Conservation (phyloP, 2,329 filamentous ascomycete genomes). For the Venturia asperata region DNA sequence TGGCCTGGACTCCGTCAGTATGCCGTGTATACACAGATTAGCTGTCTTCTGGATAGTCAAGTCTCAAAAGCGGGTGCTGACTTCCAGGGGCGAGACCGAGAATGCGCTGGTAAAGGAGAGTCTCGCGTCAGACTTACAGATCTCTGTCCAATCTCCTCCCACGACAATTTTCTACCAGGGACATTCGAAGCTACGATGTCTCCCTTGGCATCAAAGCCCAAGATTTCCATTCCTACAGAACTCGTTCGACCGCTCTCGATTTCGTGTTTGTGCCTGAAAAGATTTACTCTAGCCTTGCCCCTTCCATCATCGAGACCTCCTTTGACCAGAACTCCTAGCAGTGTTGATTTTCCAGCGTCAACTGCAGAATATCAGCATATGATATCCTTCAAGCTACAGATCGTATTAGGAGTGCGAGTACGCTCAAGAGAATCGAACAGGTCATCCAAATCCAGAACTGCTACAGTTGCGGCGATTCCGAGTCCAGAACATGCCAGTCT, state of each 20-base stretch:
- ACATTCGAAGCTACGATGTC: slow-evolving; percentile 74
- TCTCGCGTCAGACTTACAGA: slow-evolving; percentile 46
- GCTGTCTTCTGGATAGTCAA: too few relatives aligned
- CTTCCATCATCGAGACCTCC: slow-evolving; percentile 90
- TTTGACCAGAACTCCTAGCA: slow-evolving; percentile 92
- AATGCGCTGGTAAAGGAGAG: too few relatives aligned
- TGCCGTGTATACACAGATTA: not conserved
- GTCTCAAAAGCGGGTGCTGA: too few relatives aligned
- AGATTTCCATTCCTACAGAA: slow-evolving; percentile 97
- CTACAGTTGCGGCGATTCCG: too few relatives aligned
- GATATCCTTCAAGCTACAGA: too few relatives aligned
- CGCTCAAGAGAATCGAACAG: too few relatives aligned
- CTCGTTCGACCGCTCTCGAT: slow-evolving; percentile 92
- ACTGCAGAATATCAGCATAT: slow-evolving; percentile 44
- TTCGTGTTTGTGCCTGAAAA: slow-evolving; percentile 97
- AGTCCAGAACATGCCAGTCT: too few relatives aligned
- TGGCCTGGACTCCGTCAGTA: slow-evolving; percentile 47
- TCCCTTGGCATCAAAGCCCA: slow-evolving; percentile 88
- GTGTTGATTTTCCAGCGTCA: slow-evolving; percentile 93
- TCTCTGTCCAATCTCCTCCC: slow-evolving; percentile 94
- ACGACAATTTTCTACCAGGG: slow-evolving; percentile 80
- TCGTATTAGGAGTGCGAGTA: too few relatives aligned
- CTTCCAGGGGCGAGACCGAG: too few relatives aligned
- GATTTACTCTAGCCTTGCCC: slow-evolving; percentile 86
- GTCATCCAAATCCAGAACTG: too few relatives aligned